Evolutionary conservation across 225 moss, liverwort and hornwort genomes (phyloP).

Genomic region (Polytrichum formosum): DNA sequence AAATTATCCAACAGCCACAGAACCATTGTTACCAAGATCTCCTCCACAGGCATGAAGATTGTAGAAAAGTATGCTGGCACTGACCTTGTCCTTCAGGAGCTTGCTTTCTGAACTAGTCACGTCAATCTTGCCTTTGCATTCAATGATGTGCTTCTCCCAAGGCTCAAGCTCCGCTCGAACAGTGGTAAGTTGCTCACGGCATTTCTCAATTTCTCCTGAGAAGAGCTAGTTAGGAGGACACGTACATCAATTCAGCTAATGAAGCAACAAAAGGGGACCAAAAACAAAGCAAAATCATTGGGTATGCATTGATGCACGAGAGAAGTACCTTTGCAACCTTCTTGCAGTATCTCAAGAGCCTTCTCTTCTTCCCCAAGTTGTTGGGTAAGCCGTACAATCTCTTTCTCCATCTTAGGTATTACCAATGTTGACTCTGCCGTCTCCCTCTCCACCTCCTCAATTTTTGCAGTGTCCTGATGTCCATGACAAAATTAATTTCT

Average conservation of each 20-base stretch:
- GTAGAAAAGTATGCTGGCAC: conserved; percentile 6
- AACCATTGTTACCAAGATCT: too few species aligned
- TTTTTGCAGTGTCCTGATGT: conserved; percentile 75
- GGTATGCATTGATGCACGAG: conserved; percentile 1
- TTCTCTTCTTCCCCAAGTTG: conserved; percentile 81
- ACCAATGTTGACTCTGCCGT: conserved; percentile 56
- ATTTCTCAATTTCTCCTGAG: conserved; percentile 79
- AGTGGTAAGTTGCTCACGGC: conserved; percentile 51
- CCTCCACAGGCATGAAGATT: too few species aligned
- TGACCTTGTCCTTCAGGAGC: conserved; percentile 88
- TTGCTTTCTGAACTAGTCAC: conserved; percentile 71
- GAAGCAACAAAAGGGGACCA: not conserved
- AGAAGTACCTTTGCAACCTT: conserved; percentile 72
- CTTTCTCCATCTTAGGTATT: conserved; percentile 81
- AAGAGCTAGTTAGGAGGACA: not conserved
- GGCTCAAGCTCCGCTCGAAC: conserved; percentile 86
- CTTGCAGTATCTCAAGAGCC: conserved; percentile 69
- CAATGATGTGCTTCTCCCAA: conserved; percentile 88
- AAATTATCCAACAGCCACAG: too few species aligned
- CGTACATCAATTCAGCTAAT: not conserved
- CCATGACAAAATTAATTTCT: conserved; percentile 10
- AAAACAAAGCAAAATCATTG: not conserved
- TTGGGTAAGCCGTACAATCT: conserved; percentile 55
- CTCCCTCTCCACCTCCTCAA: conserved; percentile 76
- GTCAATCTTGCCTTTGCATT: conserved; percentile 82